Base-by-base conservation (phyloP, 495 filamentous ascomycete genomes). In the Trichoderma parareesei region DNA sequence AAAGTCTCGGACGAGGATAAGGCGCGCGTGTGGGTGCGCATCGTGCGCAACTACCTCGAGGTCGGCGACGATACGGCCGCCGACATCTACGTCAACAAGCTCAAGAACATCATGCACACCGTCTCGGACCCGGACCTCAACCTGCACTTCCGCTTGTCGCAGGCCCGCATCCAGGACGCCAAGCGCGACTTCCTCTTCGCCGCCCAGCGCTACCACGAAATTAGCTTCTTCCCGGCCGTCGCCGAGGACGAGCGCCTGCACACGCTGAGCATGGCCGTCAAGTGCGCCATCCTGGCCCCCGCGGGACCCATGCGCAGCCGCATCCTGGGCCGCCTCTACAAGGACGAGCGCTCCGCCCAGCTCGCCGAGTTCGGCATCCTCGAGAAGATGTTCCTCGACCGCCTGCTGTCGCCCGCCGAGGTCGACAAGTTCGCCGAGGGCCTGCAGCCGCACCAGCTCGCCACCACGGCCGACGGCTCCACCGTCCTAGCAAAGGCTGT, bases 381-480 rank as follows among this genome's bases (percentile, higher is more conserved):
- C 27, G 95, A 98, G 80, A 98, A 98, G 78, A 97, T 98, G 85
- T 95, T 96, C 73, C 83, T 98, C 38, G 92, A 98, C 75, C 85
- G 94, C 5, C 79, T 98, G 4, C 80, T 98, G 14, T 83, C 81
- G 8, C 84, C 88, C 3, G 85, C 83, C 20, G 94, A 98, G 75
- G 92, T 97, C 18, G 83, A 84, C 13, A 88, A 90, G 55, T 98
- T 98, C 70, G 87, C 92, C 0, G 79, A 89, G 64, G 87, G 86
- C 14, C 81, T 98, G 27, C 82, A 84, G 35, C 88, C 90, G 11
- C 94, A 98, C 74, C 94, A 98, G 76, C 85, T 97, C 0, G 94
- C 94, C 33, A 82, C 82, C 53, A 97, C 91, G 2, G 81, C 88
- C 4, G 94, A 98, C 73, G 94, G 95, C 10, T 88, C 85, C 4